Conservation (phyloP, 495 filamentous ascomycete species). For the Bombardia bombarda region DNA sequence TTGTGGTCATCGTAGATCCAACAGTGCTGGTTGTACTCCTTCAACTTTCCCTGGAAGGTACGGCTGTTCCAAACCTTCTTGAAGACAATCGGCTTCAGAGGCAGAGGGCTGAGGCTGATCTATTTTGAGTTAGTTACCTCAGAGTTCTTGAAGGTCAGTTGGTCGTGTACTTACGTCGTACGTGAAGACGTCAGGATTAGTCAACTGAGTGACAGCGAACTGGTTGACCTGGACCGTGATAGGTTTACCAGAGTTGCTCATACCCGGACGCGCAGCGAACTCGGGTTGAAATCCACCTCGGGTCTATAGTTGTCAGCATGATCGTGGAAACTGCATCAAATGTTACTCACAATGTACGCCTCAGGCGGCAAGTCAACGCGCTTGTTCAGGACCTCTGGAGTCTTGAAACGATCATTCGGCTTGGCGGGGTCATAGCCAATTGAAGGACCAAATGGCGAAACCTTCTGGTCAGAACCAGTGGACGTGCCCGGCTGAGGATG, state of each 20-base stretch:
- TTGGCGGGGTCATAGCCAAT: not conserved
- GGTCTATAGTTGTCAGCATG: slow-evolving; percentile 2
- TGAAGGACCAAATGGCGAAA: too few relatives aligned
- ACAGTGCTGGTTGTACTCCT: slow-evolving; percentile 19
- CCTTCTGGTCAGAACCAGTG: too few relatives aligned
- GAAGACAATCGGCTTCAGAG: slow-evolving; percentile 48
- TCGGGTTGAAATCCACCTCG: not conserved
- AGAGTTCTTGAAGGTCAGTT: not conserved
- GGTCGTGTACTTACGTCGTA: slow-evolving; percentile 65
- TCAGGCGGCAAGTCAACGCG: slow-evolving; percentile 38
- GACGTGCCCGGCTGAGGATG: too few relatives aligned
- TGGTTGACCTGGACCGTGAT: slow-evolving; percentile 63
- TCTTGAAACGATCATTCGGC: not conserved
- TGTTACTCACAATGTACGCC: slow-evolving; percentile 26
- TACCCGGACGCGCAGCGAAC: slow-evolving; percentile 36
- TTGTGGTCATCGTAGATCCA: slow-evolving; percentile 75
- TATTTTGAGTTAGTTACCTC: slow-evolving; percentile 20
- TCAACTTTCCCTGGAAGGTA: slow-evolving; percentile 45
- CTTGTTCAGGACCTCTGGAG: slow-evolving; percentile 19
- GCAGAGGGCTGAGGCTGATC: slow-evolving; percentile 58
- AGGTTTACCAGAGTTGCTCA: slow-evolving; percentile 49
- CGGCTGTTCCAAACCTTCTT: slow-evolving; percentile 67
- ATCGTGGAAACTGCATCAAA: not conserved
- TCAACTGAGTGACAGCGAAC: slow-evolving; percentile 49
- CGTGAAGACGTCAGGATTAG: slow-evolving; percentile 56